A percentile compares a stretch with the other conserved stretches of the same genome.
These are phyloP conservation scores for Steccherinum ochraceum DNA, from an alignment of 768 basidiomycete genomes.

Conservation along the genomic window DNA sequence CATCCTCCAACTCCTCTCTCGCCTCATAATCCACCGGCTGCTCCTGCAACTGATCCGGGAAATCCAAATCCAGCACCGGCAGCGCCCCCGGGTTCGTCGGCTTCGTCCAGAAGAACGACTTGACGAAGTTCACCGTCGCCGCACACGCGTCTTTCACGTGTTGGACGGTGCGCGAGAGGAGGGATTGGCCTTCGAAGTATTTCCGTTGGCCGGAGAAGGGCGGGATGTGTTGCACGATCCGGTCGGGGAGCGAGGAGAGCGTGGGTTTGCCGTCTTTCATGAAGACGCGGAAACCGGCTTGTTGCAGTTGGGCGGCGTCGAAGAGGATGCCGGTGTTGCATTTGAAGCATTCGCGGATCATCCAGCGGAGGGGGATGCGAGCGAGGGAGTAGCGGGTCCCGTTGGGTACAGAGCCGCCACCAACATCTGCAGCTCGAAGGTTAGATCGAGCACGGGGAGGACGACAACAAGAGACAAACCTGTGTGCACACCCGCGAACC, in stretches of 20 bases:
- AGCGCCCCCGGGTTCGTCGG: not conserved
- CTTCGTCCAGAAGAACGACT: not conserved
- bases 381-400: constrained; percentile 13
- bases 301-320: constrained; percentile 12
- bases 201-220: not conserved
- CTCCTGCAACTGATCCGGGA: not conserved
- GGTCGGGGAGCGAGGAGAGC: not conserved
- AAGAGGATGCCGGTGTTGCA: constrained; percentile 20
- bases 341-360: constrained; percentile 26
- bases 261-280: not conserved
- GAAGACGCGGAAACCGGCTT: constrained; percentile 4
- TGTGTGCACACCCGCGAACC: constrained; percentile 47
- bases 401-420: constrained; percentile 23
- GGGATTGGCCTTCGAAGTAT: not conserved
- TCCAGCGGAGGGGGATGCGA: constrained; percentile 26
- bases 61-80: not conserved
- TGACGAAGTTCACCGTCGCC: not conserved
- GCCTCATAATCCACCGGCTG: constrained; percentile 29
- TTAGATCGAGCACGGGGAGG: not conserved
- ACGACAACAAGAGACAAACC: constrained; percentile 21
- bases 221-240: not conserved
- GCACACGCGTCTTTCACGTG: not conserved
- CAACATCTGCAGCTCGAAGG: constrained; percentile 16
- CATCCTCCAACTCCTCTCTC: constrained; percentile 55
- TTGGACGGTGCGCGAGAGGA: not conserved